Evolutionary conservation across 2,329 filamentous ascomycete species (phyloP), one percentile per base, ranked within the genome.

Genomic region (Monilinia vaccinii-corymbosi): DNA sequence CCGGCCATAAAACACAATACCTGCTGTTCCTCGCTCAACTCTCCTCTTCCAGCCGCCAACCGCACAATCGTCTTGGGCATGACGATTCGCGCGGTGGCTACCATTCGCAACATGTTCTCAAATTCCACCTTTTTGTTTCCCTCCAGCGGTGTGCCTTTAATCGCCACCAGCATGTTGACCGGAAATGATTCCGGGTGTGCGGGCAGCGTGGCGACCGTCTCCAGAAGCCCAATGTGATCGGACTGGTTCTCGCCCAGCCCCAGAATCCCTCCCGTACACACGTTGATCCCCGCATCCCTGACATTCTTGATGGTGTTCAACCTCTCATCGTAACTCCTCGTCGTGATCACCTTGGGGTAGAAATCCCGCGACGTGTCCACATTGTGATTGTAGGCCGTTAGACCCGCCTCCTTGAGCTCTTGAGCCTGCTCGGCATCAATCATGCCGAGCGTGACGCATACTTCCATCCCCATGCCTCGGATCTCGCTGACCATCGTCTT

Each of bases 371-470:
- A 91, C 1, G 91, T 96, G 75, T 96, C 91, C 65, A 96, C 81
- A 72, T 96, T 96, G 79, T 96, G 91, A 76, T 96, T 96, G 75
- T 96, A 96, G 0, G 91, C 91, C 18, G 91, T 96, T 68, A 96
- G 75, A 0, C 91, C 91, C 0, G 91, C 91, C 2, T 84, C 84
- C 71, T 91, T 91, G 65, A 96, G 81, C 75, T 94, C 88, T 70
- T 82, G 82, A 32, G 91, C 91, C 77, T 96, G 91, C 65, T 80
- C 78, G 7, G 79, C 81, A 73, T 96, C 89, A 68, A 96, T 91
- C 91, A 96, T 96, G 67, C 91, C 91, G 23, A 96, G 80, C 1
- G 91, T 96, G n/a, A 96, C 91, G 73, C 91, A 96, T 9, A 85
- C 86, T 74, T 96, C 91, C 89, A 96, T 93, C 51, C 86, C 89